Base-by-base conservation (phyloP, 805 yeast species). In the Zygosaccharomyces gambellarensis region DNA sequence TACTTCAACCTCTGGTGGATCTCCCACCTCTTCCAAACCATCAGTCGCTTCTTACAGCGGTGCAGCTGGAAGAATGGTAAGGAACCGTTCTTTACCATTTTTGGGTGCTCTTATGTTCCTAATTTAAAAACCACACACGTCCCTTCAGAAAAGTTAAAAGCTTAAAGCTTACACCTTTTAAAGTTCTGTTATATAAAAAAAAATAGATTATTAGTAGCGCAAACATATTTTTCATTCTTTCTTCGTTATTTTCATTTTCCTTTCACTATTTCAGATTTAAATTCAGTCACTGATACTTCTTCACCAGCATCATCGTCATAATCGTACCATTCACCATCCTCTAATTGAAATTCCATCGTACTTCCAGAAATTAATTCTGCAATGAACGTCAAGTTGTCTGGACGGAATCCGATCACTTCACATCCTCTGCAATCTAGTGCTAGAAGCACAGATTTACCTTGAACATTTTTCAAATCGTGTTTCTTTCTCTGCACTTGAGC, bases 261-360 rank as follows among this genome's bases (percentile, higher is more conserved):
- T 39, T 63, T 65, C 7, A 73, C 69, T 39, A 92, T 73, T 8
- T 76, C 78, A 85, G 94, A 90, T 39, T 68, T 62, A n/a, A 82
- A 73, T 2, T 87, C 90, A 1, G 86, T 81, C 12, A 94, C 77
- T 21, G 90, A 80, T 17, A 90, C 97, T 67, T 92, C 97, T 39
- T 73, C 79, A 10, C 81, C 79, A 6, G 85, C 83, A 56, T 82
- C 79, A 49, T 94, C 98, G 65, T 94, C 98, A 63, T 90, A 94
- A 60, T 94, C 99, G 63, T 83, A 94, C 90, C 96, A 90, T 63
- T 94, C 98, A 46, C 80, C 82, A 23, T 87, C 96, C 48, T 85
- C 94, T 23, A 89, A 55, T 46, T 57, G 50, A 22, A 60, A 61
- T 28, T 62, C 61, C 55, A 67, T 54, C 1, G 36, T 31, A 14